These are phyloP conservation scores for Rhododendron molle DNA, from an alignment of 148 eudicot genomes.

Conservation along the genomic window DNA sequence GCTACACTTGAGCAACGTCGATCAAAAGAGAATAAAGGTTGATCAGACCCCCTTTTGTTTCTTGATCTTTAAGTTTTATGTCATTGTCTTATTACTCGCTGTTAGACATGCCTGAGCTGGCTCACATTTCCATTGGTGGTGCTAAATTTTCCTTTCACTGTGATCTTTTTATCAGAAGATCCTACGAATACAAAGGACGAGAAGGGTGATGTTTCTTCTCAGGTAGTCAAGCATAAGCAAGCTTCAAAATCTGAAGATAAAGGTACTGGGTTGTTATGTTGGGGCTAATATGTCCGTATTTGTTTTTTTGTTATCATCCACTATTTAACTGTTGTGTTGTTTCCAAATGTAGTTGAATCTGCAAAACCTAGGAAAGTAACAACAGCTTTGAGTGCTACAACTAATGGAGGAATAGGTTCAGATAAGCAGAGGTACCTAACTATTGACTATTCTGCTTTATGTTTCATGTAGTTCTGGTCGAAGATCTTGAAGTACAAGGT, in stretches of 20 bases:
- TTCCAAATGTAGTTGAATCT: constrained; percentile 20
- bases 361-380: constrained; percentile 34
- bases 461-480: background rate
- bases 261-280: background rate
- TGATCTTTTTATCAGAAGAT: constrained; percentile 25
- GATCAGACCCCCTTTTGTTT: background rate
- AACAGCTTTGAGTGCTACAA: constrained; percentile 20
- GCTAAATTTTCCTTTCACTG: background rate
- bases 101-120: background rate
- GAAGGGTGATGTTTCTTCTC: background rate
- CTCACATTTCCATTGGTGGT: background rate
- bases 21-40: constrained; percentile 64
- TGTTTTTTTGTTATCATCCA: background rate
- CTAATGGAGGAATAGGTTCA: constrained; percentile 42
- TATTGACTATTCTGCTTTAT: constrained; percentile 8
- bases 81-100: background rate
- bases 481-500: background rate
- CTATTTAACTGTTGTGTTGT: background rate
- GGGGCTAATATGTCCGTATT: background rate
- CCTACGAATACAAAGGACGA: constrained; percentile 16
- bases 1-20: constrained; percentile 82
- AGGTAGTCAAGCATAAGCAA: background rate
- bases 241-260: background rate
- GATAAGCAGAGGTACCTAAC: constrained; percentile 62
- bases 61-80: background rate